These are phyloP conservation scores for Arthrobotrys sinensis DNA, from an alignment of 2,329 filamentous ascomycete species.

Conservation along the genomic window DNA sequence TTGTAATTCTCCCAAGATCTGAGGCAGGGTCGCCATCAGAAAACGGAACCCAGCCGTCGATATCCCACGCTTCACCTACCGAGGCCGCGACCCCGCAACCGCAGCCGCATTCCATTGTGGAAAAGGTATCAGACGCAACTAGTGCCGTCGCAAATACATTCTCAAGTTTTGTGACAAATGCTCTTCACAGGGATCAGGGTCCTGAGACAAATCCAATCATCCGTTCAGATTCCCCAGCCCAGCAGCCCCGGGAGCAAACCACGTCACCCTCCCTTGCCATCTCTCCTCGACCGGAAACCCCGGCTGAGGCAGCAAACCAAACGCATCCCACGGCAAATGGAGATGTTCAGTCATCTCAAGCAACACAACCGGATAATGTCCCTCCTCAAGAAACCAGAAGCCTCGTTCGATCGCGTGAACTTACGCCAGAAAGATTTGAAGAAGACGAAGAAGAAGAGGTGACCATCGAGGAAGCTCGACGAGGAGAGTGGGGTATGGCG, in stretches of 20 bases:
- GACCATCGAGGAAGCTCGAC: conserved; percentile 48
- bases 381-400: conserved; percentile 11
- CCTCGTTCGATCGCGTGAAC: conserved; percentile 34
- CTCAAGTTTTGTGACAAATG: conserved; percentile 37
- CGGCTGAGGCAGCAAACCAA: conserved; percentile 28
- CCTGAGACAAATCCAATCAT: conserved; percentile 29
- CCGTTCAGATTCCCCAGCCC: conserved; percentile 29
- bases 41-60: conserved; percentile 16
- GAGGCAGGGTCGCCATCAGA: conserved; percentile 36
- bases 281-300: conserved; percentile 20
- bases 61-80: conserved; percentile 31
- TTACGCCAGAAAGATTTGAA: conserved; percentile 49
- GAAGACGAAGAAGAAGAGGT: conserved; percentile 53
- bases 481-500: conserved; percentile 52
- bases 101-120: conserved; percentile 32
- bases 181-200: conserved; percentile 40
- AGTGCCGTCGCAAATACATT: conserved; percentile 41
- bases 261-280: conserved; percentile 39
- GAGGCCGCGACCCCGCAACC: conserved; percentile 30
- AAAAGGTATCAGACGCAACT: conserved; percentile 39
- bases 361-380: conserved; percentile 21
- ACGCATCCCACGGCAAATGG: conserved; percentile 18
- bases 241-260: conserved; percentile 42
- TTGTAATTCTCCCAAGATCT: neutral
- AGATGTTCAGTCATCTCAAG: conserved; percentile 15